A percentile compares a stretch with the other conserved stretches of the same genome.
These are phyloP conservation scores for Flueggea neowawraea DNA, from an alignment of 441 rosid genomes.

Conservation along the genomic window DNA sequence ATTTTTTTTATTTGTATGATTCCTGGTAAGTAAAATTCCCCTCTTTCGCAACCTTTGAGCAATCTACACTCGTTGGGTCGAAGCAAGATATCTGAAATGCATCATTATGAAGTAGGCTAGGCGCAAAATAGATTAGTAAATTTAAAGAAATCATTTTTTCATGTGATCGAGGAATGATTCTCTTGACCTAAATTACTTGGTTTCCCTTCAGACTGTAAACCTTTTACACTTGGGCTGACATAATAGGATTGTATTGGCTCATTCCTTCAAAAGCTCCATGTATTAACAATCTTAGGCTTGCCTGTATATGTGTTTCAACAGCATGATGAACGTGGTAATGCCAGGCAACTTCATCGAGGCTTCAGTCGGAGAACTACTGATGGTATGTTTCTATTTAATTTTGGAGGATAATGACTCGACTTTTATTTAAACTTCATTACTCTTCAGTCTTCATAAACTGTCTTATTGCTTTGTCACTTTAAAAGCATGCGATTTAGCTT, in stretches of 20 bases:
- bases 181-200: slow-evolving; percentile 34
- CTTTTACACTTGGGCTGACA: slow-evolving; percentile 48
- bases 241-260: slow-evolving; percentile 43
- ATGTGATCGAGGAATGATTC: slow-evolving; percentile 8
- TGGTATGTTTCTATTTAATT: slow-evolving; percentile 42
- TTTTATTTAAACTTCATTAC: not conserved
- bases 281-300: slow-evolving; percentile 80
- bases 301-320: slow-evolving; percentile 86
- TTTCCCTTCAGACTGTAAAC: slow-evolving; percentile 43
- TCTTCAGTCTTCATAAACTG: not conserved
- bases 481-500: too few relatives aligned
- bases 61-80: too few relatives aligned
- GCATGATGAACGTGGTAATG: slow-evolving; percentile 76
- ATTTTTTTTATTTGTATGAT: too few relatives aligned
- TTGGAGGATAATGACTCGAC: not conserved
- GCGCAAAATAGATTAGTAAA: too few relatives aligned
- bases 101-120: too few relatives aligned
- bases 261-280: slow-evolving; percentile 47
- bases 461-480: not conserved
- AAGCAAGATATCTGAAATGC: too few relatives aligned
- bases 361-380: slow-evolving; percentile 39
- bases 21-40: too few relatives aligned
- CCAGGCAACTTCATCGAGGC: slow-evolving; percentile 63
- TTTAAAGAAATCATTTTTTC: too few relatives aligned
- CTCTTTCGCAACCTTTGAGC: too few relatives aligned